These are phyloP conservation scores for Cymbopogon flexuosus DNA, from an alignment of 202 grass and related monocot genomes.

Conservation along the genomic window DNA sequence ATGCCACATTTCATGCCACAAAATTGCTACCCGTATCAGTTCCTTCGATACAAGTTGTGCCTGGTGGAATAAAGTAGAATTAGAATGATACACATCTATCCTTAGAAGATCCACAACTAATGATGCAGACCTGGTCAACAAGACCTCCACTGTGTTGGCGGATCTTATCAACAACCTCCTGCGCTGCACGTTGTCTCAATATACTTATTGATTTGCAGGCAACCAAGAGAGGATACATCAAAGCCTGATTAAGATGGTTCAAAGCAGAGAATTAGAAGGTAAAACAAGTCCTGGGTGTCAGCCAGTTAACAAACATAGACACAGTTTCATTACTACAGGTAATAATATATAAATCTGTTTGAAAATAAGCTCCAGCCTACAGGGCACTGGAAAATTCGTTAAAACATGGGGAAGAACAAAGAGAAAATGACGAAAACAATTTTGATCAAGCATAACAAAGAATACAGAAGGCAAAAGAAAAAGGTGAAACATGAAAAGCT, in stretches of 20 bases:
- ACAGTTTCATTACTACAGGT: neutral
- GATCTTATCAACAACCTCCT: slow-evolving; percentile 95
- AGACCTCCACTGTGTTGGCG: slow-evolving; percentile 87
- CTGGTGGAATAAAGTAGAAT: slow-evolving; percentile 43
- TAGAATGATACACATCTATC: slow-evolving; percentile 16
- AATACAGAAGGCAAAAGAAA: neutral
- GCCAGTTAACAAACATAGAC: neutral
- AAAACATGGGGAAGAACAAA: neutral
- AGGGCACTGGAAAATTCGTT: neutral
- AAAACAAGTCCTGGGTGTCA: neutral
- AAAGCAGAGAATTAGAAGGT: slow-evolving; percentile 24
- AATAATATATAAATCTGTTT: neutral
- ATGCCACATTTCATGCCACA: slow-evolving; percentile 99
- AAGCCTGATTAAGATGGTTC: slow-evolving; percentile 52
- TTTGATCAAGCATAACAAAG: neutral
- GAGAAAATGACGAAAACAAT: neutral
- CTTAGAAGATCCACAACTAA: slow-evolving; percentile 1
- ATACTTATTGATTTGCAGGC: slow-evolving; percentile 98
- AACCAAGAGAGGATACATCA: slow-evolving; percentile 97
- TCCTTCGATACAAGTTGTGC: slow-evolving; percentile 96
- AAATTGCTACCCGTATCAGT: slow-evolving; percentile 92
- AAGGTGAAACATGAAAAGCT: slow-evolving; percentile 1
- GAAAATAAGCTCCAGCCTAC: neutral
- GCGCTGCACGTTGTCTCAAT: slow-evolving; percentile 76
- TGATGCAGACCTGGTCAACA: slow-evolving; percentile 78